Base-by-base conservation (phyloP, 1,284 basidiomycete genomes). In the Abortiporus biennis region DNA sequence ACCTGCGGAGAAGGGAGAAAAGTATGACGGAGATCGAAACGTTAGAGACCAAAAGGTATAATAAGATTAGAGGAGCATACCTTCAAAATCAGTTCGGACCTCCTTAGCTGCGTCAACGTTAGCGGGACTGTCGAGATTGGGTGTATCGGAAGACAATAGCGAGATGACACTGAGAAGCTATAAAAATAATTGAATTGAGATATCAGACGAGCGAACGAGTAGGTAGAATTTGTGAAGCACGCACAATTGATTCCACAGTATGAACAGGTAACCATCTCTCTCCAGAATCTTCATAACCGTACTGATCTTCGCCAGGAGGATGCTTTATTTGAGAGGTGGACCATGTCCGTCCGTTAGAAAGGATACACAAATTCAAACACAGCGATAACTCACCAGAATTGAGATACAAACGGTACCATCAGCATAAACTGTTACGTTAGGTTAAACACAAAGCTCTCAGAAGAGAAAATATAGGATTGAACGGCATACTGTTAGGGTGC, bases 211-310 rank as follows among this genome's bases (percentile, higher is more conserved):
- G n/a, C n/a, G n/a, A n/a, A n/a, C n/a, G n/a, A n/a, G n/a, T 16
- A 22, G 32, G n/a, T 29, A 4, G 33, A 22, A 34, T 39, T 15
- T 9, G 16, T 40, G 36, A 25, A 44, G n/a, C 22, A 74, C 93
- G 64, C 54, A 97, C 95, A 49, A 99, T 98, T 8, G 92, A 93
- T 68, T 98, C 94, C 34, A 97, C 87, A 0, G 88, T 90, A 61
- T 99, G 96, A 17, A 99, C 92, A 0, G 96, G 96, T 64, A 95
- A 71, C 96, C 96, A 99, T 48, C 96, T 70, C 70, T 99, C 96
- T 39, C 92, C 87, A 1, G 96, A 94, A 57, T 97, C 91, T 63
- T 99, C 96, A 57, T 94, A 98, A 6, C 96, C 96, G 61, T 91
- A 99, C 65, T 98, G 89, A 65, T 99, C 96, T 46, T 95, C 90